Percentiles rank a stretch among this genome's conserved stretches.
Conservation (phyloP, 305 asterid species). For the Lippia alba region DNA sequence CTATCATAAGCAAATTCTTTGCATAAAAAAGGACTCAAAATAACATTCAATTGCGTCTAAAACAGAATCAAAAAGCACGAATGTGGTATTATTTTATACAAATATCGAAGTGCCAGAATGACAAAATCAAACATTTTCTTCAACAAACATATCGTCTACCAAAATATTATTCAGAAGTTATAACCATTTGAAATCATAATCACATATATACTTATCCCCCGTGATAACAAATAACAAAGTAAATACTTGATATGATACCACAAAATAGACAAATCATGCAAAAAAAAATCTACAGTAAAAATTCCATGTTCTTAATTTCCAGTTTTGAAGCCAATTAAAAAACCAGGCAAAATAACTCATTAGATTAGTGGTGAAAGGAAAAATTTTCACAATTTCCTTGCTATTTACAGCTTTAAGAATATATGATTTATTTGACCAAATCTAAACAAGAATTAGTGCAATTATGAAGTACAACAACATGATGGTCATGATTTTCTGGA, state of each 20-base stretch:
- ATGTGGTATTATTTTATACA: too few species aligned
- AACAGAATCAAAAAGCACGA: background rate
- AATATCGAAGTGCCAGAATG: too few species aligned
- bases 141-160: background rate
- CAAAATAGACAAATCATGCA: background rate
- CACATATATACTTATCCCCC: background rate
- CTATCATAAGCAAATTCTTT: constrained; percentile 18
- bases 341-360: background rate
- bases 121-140: background rate
- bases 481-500: constrained; percentile 9
- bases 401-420: constrained; percentile 7
- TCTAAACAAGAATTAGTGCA: too few species aligned
- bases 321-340: background rate
- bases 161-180: too few species aligned
- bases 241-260: background rate
- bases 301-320: background rate
- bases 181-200: too few species aligned
- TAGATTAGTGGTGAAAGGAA: background rate
- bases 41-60: background rate
- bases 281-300: too few species aligned
- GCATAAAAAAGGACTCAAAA: constrained; percentile 18
- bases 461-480: background rate
- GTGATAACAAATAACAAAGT: background rate
- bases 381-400: background rate
- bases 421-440: background rate